Percentiles rank a stretch among this genome's conserved stretches.
Evolutionary conservation across 768 basidiomycete genomes (phyloP).

Genomic region (Russula brevipes): DNA sequence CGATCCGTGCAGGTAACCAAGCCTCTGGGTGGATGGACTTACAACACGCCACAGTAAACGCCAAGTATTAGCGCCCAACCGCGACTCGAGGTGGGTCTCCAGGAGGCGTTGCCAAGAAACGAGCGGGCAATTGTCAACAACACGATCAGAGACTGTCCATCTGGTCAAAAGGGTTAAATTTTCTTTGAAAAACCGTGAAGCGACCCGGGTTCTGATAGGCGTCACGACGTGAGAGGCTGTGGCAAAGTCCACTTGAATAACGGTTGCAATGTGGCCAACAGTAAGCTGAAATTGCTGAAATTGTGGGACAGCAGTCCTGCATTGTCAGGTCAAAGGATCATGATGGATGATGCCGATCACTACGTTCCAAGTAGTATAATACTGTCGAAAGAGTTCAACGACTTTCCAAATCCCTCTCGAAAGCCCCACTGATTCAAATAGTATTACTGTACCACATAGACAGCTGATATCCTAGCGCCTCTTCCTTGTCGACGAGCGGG

Average conservation of each 20-base stretch:
- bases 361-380: background rate
- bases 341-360: background rate
- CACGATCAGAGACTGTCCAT: background rate
- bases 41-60: background rate
- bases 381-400: background rate
- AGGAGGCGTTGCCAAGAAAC: background rate
- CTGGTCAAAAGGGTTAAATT: background rate
- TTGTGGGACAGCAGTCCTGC: background rate
- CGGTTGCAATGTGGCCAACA: background rate
- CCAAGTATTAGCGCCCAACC: background rate
- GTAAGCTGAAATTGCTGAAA: background rate
- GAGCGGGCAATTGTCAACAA: background rate
- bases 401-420: no score
- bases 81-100: background rate
- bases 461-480: slow-evolving; percentile 7
- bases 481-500: slow-evolving; percentile 17
- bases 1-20: background rate
- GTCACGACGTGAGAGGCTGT: background rate
- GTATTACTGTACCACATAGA: background rate
- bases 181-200: no score
- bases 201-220: background rate
- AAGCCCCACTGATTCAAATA: background rate
- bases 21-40: background rate
- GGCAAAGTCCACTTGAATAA: background rate
- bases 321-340: background rate